Evolutionary conservation across 2,329 filamentous ascomycete genomes (phyloP).

Genomic region (Phialophora macrospora): DNA sequence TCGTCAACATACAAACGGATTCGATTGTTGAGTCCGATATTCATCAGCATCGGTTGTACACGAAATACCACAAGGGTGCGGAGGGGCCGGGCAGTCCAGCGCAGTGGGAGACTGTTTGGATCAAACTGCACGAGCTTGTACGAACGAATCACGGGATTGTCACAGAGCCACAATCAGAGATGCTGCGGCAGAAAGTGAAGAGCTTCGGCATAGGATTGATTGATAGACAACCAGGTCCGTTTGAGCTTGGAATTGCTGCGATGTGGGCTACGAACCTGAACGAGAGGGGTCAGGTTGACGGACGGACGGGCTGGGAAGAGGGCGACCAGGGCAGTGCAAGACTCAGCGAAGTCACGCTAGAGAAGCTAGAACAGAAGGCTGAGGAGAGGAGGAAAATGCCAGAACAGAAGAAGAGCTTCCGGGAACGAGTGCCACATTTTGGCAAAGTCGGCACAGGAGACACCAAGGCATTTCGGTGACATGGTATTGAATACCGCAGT

Average conservation of each 20-base stretch:
- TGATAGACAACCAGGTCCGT: conserved; percentile 85
- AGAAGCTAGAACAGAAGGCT: conserved; percentile 36
- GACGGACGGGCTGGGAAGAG: conserved; percentile 38
- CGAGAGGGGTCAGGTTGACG: conserved; percentile 44
- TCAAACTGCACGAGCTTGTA: conserved; percentile 91
- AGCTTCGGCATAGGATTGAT: conserved; percentile 87
- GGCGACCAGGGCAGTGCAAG: conserved; percentile 39
- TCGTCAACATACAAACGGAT: conserved; percentile 94
- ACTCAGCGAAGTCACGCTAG: conserved; percentile 37
- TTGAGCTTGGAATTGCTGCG: conserved; percentile 80
- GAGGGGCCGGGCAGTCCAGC: conserved; percentile 61
- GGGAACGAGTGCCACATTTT: conserved; percentile 35
- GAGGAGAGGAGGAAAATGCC: conserved; percentile 38
- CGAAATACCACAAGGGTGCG: conserved; percentile 48
- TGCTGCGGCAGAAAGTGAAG: conserved; percentile 82
- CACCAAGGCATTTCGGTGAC: conserved; percentile 26
- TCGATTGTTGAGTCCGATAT: conserved; percentile 92
- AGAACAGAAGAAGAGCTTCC: conserved; percentile 31
- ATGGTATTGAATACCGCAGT: neutral
- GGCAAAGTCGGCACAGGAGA: conserved; percentile 34
- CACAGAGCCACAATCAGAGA: conserved; percentile 88
- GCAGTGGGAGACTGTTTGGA: conserved; percentile 92
- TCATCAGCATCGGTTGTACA: conserved; percentile 86
- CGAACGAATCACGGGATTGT: conserved; percentile 91
- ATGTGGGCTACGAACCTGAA: conserved; percentile 89